Evolutionary conservation across 441 rosid species (phyloP).

Genomic region (Adansonia madagascariensis): DNA sequence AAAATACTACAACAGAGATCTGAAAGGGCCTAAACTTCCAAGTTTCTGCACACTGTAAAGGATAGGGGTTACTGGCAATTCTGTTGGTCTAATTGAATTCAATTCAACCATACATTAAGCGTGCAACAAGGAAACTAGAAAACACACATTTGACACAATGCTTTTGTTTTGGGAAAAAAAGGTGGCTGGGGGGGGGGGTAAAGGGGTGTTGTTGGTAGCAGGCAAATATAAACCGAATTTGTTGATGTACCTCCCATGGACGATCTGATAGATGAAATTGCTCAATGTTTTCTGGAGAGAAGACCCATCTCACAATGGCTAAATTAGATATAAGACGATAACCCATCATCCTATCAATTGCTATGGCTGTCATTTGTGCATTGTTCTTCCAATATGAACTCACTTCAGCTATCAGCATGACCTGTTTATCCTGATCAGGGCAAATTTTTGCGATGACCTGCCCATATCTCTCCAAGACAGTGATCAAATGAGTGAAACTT

Average conservation of each 20-base stretch:
- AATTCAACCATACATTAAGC: slow-evolving; percentile 1
- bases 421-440: slow-evolving; percentile 84
- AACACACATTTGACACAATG: not conserved
- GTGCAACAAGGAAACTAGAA: not conserved
- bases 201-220: not conserved
- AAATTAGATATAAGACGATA: slow-evolving; percentile 92
- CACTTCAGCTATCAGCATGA: slow-evolving; percentile 78
- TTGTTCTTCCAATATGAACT: slow-evolving; percentile 87
- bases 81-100: not conserved
- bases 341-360: slow-evolving; percentile 99
- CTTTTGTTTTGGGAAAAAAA: not conserved
- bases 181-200: not conserved
- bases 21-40: no score
- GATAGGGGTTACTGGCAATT: no score
- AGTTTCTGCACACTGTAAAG: no score
- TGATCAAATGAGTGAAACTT: slow-evolving; percentile 96
- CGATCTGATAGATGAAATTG: slow-evolving; percentile 87
- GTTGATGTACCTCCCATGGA: slow-evolving; percentile 84
- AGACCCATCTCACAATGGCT: slow-evolving; percentile 96
- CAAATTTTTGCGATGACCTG: slow-evolving; percentile 79
- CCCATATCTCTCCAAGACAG: slow-evolving; percentile 94
- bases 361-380: slow-evolving; percentile 83
- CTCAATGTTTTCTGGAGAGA: slow-evolving; percentile 74
- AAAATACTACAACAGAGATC: no score
- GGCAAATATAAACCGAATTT: slow-evolving; percentile 8